These are phyloP conservation scores for Neurospora crassa DNA, from an alignment of 2,329 filamentous ascomycete species.

Conservation along the genomic window DNA sequence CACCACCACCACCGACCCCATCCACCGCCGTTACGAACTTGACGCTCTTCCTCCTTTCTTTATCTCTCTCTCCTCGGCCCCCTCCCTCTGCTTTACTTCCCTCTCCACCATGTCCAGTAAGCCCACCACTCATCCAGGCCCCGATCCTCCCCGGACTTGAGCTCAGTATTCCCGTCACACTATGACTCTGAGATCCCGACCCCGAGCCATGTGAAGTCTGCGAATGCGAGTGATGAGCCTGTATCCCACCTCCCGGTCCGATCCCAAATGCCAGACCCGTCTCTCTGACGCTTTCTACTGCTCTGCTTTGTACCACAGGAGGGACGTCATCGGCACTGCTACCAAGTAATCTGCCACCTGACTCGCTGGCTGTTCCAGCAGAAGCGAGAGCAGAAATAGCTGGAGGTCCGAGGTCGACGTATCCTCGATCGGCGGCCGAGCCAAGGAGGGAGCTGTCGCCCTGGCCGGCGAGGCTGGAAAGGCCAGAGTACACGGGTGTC, in stretches of 20 bases:
- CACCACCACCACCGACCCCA: not conserved
- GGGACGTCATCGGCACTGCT: slow-evolving; percentile 1
- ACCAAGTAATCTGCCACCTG: not conserved
- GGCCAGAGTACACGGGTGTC: not conserved
- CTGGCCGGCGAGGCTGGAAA: not conserved
- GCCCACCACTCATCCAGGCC: not conserved
- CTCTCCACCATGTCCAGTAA: not conserved
- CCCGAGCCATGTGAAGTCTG: slow-evolving; percentile 4
- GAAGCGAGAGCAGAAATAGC: not conserved
- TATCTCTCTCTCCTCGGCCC: slow-evolving; percentile 21
- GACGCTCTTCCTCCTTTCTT: slow-evolving; percentile 54
- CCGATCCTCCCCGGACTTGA: slow-evolving; percentile 37
- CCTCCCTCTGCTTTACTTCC: slow-evolving; percentile 15
- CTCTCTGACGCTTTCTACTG: slow-evolving; percentile 51
- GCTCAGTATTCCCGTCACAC: slow-evolving; percentile 31
- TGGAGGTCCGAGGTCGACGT: not conserved
- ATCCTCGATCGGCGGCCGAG: not conserved
- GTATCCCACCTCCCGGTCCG: slow-evolving; percentile 14
- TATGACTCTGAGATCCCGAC: slow-evolving; percentile 7
- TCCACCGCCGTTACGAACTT: slow-evolving; percentile 44
- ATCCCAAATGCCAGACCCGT: slow-evolving; percentile 27
- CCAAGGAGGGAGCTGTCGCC: not conserved
- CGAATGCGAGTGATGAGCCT: slow-evolving; percentile 9
- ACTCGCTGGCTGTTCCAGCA: slow-evolving; percentile 1
- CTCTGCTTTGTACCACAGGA: slow-evolving; percentile 37